Percentiles rank a stretch among this genome's conserved stretches.
Evolutionary conservation across 2,329 filamentous ascomycete species (phyloP).

Genomic region (Elsinoe australis): DNA sequence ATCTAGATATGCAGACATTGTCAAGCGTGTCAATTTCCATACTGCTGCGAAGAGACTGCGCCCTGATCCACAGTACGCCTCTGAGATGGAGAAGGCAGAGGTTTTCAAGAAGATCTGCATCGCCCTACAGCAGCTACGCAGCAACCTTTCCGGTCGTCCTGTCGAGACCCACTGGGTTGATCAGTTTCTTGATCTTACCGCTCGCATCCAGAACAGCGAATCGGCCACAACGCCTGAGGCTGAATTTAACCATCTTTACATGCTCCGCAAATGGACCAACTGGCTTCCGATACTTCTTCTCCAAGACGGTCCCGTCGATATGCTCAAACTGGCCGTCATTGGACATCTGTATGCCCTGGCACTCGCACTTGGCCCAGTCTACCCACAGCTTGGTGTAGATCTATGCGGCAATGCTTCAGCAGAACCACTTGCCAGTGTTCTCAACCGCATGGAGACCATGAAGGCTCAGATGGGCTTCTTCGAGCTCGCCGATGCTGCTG

Average conservation of each 20-base stretch:
- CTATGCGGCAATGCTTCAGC: slow-evolving; percentile 66
- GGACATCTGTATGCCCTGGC: slow-evolving; percentile 88
- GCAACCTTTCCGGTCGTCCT: slow-evolving; percentile 38
- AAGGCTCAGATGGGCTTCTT: slow-evolving; percentile 40
- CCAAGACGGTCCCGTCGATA: slow-evolving; percentile 57
- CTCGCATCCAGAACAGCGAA: slow-evolving; percentile 36
- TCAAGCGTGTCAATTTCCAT: slow-evolving; percentile 35
- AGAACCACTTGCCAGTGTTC: slow-evolving; percentile 77
- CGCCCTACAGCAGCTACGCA: slow-evolving; percentile 38
- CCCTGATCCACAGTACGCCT: background rate
- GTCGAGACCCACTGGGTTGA: slow-evolving; percentile 43
- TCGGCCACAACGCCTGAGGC: slow-evolving; percentile 55
- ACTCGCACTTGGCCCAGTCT: slow-evolving; percentile 79
- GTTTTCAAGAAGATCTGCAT: slow-evolving; percentile 36
- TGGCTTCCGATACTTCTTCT: slow-evolving; percentile 86
- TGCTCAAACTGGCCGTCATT: slow-evolving; percentile 64
- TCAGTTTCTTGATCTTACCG: slow-evolving; percentile 41
- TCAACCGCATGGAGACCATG: slow-evolving; percentile 63
- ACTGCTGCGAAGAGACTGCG: slow-evolving; percentile 3
- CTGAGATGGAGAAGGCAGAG: slow-evolving; percentile 15
- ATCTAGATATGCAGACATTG: slow-evolving; percentile 76
- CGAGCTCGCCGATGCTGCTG: slow-evolving; percentile 36
- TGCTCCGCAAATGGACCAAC: slow-evolving; percentile 86
- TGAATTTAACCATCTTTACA: slow-evolving; percentile 83
- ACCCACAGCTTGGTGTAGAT: slow-evolving; percentile 81